phyloP scores from a whole-genome alignment of 805 yeast species.

The Schwanniomyces polymorphus region DNA sequence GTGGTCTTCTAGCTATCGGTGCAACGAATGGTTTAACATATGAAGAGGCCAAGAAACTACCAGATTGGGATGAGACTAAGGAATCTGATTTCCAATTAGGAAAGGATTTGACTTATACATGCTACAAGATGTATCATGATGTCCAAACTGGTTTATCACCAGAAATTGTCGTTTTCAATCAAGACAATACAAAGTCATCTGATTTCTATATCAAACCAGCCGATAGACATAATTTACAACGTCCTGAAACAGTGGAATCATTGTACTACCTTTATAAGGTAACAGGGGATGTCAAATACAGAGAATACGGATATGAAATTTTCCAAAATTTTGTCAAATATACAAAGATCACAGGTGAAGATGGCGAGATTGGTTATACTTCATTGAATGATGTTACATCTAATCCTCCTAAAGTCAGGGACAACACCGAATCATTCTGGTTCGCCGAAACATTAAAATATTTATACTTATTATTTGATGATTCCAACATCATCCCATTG shows the following conservation, averaged over 20 bases:
- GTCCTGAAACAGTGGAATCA: slow-evolving; percentile 94
- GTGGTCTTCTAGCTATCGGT: slow-evolving; percentile 85
- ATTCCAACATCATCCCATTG: slow-evolving; percentile 61
- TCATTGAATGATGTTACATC: slow-evolving; percentile 66
- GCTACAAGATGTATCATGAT: slow-evolving; percentile 81
- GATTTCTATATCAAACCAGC: slow-evolving; percentile 70
- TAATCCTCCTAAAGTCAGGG: slow-evolving; percentile 53
- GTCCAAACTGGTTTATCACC: slow-evolving; percentile 79
- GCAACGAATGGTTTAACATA: slow-evolving; percentile 75
- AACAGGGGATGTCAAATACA: slow-evolving; percentile 76
- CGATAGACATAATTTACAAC: slow-evolving; percentile 83
- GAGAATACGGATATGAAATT: slow-evolving; percentile 89
- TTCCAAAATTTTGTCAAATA: slow-evolving; percentile 67
- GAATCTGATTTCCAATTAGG: slow-evolving; percentile 70
- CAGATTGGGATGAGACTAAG: slow-evolving; percentile 57
- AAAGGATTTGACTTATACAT: slow-evolving; percentile 72
- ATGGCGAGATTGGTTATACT: slow-evolving; percentile 53
- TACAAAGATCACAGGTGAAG: slow-evolving; percentile 45
- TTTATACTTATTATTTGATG: slow-evolving; percentile 75
- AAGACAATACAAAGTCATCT: slow-evolving; percentile 36
- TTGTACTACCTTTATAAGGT: slow-evolving; percentile 76
- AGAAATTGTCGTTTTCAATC: slow-evolving; percentile 83
- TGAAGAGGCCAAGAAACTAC: slow-evolving; percentile 51
- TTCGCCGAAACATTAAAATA: slow-evolving; percentile 90
- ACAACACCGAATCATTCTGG: slow-evolving; percentile 93